These are phyloP conservation scores for Begonia masoniana DNA, from an alignment of 306 rosid genomes.

Conservation along the genomic window DNA sequence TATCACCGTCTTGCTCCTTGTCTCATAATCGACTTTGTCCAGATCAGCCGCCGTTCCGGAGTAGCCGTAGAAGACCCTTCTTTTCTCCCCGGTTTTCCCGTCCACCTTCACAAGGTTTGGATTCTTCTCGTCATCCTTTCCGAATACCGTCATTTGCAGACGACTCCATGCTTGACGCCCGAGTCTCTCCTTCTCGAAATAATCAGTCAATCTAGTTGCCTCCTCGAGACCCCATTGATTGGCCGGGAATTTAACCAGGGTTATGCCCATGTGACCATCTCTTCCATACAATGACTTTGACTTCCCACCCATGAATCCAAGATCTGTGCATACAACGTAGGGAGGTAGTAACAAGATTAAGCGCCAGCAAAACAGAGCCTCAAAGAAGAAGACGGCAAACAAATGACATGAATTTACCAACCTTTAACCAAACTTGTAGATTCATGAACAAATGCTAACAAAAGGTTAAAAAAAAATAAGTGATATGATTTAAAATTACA, in stretches of 20 bases:
- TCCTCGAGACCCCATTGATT: conserved; percentile 23
- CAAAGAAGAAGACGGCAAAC: too few relatives aligned
- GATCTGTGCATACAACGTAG: conserved; percentile 10
- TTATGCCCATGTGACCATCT: conserved; percentile 18
- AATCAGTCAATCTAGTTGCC: conserved; percentile 23
- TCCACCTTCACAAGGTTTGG: conserved; percentile 42
- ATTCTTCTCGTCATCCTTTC: conserved; percentile 72
- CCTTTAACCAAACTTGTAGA: too few relatives aligned
- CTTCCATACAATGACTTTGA: conserved; percentile 18
- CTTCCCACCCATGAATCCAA: conserved; percentile 37
- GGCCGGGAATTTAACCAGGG: conserved; percentile 19
- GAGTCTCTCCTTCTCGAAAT: conserved; percentile 16
- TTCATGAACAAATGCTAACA: too few relatives aligned
- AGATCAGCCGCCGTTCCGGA: conserved; percentile 24
- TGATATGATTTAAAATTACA: too few relatives aligned
- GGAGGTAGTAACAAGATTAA: too few relatives aligned
- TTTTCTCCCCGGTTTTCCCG: conserved; percentile 6
- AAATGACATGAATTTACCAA: too few relatives aligned
- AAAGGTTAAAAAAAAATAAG: too few relatives aligned
- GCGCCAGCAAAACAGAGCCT: not conserved
- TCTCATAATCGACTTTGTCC: conserved; percentile 22
- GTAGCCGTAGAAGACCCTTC: conserved; percentile 30
- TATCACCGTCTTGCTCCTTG: conserved; percentile 15
- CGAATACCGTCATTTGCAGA: conserved; percentile 40
- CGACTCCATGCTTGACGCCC: conserved; percentile 47